Evolutionary conservation across 768 basidiomycete species (phyloP), one percentile per base, ranked within the genome.

Genomic region (Rhizopogon sp.): DNA sequence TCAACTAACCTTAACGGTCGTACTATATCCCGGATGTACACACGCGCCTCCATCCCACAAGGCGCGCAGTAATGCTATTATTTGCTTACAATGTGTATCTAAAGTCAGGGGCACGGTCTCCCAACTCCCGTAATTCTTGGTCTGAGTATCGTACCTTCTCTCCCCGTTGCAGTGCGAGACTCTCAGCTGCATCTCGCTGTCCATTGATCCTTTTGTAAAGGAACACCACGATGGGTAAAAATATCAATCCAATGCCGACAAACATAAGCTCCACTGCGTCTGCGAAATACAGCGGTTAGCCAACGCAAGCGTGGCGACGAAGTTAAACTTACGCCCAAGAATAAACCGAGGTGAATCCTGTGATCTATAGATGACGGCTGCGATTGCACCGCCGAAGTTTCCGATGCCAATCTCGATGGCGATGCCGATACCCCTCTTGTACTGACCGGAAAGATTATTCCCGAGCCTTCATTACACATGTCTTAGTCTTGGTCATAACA

Each of bases 231-330:
- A 79, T 67, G 0, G 82, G 81, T 1, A 83, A 60, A 29, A 67
- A 63, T 6, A 86, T 71, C 60, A 86, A 70, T 0, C 86, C 85
- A 33, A 89, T 82, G 4, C 80, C 80, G 17, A 87, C 76, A 55
- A 87, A 85, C 82, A 84, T 84, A 22, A 88, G 70, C 65, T 86
- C 84, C 13, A 85, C 50, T 1, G 72, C 83, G 60, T 87, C 85
- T 86, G 45, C n/a, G 35, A 44, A 43, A 14, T 11, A 1, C 7
- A 17, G 8, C 5, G 8, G 4, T 47, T 5, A 35, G 31, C 7
- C 20, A 8, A 7, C 28, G 35, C 20, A 53, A 50, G 46, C 29
- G 13, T 2, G 6, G 8, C 22, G 13, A 5, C 16, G 45, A 25
- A 45, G 20, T 16, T 31, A 22, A 20, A 37, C 81, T 59, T 62